Percentiles rank a stretch among this genome's conserved stretches.
phyloP scores from a whole-genome alignment of 2,329 filamentous ascomycete species.

The Trichophyton benhamiae region DNA sequence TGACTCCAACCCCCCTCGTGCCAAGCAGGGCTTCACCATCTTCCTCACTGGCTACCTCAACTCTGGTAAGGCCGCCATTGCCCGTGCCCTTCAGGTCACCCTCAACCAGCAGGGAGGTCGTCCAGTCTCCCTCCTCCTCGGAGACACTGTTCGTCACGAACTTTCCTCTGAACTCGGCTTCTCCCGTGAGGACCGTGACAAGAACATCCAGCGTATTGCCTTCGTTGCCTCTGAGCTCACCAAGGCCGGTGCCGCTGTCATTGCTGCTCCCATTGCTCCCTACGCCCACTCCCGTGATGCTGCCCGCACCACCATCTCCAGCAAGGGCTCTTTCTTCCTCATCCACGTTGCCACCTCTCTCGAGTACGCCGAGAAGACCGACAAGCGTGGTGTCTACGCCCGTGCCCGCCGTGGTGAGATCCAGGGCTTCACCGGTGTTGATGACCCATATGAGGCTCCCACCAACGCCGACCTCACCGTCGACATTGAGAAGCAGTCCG shows the following conservation, averaged over 20 bases:
- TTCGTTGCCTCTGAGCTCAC: conserved; percentile 95
- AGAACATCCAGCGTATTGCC: conserved; percentile 89
- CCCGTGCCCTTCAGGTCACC: conserved; percentile 87
- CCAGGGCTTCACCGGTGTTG: conserved; percentile 95
- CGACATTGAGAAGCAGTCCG: conserved; percentile 72
- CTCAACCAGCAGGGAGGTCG: conserved; percentile 96
- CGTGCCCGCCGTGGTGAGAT: conserved; percentile 79
- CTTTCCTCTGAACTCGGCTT: conserved; percentile 93
- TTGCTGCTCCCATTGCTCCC: conserved; percentile 90
- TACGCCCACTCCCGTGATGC: conserved; percentile 66
- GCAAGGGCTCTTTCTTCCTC: conserved; percentile 89
- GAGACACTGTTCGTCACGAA: conserved; percentile 88
- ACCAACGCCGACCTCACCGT: conserved; percentile 71
- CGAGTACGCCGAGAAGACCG: conserved; percentile 87
- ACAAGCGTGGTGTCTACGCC: conserved; percentile 81
- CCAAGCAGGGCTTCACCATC: conserved; percentile 90
- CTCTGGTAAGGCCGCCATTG: conserved; percentile 92
- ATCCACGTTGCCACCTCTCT: conserved; percentile 89
- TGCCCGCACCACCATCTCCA: conserved; percentile 65
- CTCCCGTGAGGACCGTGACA: conserved; percentile 80
- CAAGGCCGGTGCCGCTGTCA: conserved; percentile 82
- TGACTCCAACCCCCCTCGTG: conserved; percentile 87
- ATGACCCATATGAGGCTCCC: conserved; percentile 89
- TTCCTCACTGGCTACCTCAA: conserved; percentile 97
- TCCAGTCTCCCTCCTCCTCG: conserved; percentile 83